A percentile compares a stretch with the other conserved stretches of the same genome.
Evolutionary conservation across 345 rosid species (phyloP).

Genomic region (Brassica nigra): DNA sequence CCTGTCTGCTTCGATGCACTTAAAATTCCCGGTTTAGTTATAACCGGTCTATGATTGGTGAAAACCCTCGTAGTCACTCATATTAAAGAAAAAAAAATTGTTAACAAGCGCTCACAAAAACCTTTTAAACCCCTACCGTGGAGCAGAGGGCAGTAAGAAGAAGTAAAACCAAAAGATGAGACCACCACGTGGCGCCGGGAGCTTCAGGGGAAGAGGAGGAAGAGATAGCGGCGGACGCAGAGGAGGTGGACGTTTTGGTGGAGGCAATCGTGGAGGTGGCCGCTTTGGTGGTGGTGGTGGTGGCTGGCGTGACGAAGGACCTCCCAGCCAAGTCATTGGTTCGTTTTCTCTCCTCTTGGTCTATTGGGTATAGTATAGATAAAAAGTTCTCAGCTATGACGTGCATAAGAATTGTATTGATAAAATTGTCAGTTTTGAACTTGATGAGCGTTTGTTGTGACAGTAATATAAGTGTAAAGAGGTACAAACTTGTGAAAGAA

Average conservation of each 20-base stretch:
- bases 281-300: slow-evolving; percentile 49
- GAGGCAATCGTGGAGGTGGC: slow-evolving; percentile 48
- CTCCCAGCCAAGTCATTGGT: slow-evolving; percentile 81
- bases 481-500: neutral
- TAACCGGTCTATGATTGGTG: slow-evolving; percentile 27
- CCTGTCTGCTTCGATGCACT: neutral
- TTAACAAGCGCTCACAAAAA: neutral
- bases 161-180: slow-evolving; percentile 43
- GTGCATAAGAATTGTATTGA: too few species aligned
- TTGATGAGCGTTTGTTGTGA: neutral
- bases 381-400: neutral
- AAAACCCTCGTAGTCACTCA: slow-evolving; percentile 37
- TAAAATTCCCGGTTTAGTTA: slow-evolving; percentile 14
- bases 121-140: slow-evolving; percentile 23
- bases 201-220: slow-evolving; percentile 67
- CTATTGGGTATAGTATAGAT: neutral
- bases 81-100: neutral
- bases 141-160: neutral
- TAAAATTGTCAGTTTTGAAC: neutral
- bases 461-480: neutral
- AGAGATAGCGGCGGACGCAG: slow-evolving; percentile 51
- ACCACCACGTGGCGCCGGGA: slow-evolving; percentile 69
- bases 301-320: slow-evolving; percentile 68
- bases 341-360: slow-evolving; percentile 31
- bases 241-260: slow-evolving; percentile 45